phyloP scores from a whole-genome alignment of 73 alveolate species.

The Paraurostyla sp. region DNA sequence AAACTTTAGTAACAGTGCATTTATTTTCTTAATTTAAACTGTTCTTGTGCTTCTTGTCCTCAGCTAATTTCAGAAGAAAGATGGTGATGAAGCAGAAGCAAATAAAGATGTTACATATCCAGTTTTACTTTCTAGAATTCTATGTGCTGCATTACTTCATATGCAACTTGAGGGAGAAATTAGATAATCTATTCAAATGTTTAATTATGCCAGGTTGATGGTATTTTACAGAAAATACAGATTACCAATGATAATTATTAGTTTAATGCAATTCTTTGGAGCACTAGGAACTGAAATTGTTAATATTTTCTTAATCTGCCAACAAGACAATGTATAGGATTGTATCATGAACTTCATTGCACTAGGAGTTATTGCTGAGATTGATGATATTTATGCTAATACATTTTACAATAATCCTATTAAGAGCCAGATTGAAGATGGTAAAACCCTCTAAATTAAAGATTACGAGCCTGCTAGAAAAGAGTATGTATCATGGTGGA shows the following conservation, averaged over 20 bases:
- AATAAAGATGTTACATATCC: constrained; percentile 7
- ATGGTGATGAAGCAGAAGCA: too few species aligned
- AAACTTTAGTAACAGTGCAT: constrained; percentile 28
- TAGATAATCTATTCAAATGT: constrained; percentile 23
- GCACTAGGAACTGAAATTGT: constrained; percentile 37
- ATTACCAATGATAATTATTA: constrained; percentile 1
- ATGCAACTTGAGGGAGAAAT: constrained; percentile 38
- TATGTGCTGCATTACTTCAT: constrained; percentile 54
- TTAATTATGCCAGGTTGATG: constrained; percentile 8
- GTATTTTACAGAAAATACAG: not conserved
- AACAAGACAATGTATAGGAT: constrained; percentile 25
- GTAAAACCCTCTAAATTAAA: not conserved
- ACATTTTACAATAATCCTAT: constrained; percentile 7
- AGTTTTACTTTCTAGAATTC: not conserved
- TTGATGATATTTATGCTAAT: constrained; percentile 51
- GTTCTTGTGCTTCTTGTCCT: not conserved
- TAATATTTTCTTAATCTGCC: constrained; percentile 38
- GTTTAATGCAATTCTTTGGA: constrained; percentile 52
- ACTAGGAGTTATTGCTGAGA: constrained; percentile 53
- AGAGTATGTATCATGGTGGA: not conserved
- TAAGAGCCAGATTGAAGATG: constrained; percentile 4
- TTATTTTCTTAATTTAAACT: constrained; percentile 2
- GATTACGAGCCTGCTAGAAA: not conserved
- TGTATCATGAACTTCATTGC: constrained; percentile 48
- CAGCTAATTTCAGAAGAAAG: not conserved